phyloP scores from a whole-genome alignment of 768 basidiomycete genomes.

The Holtermannia corniformis region DNA sequence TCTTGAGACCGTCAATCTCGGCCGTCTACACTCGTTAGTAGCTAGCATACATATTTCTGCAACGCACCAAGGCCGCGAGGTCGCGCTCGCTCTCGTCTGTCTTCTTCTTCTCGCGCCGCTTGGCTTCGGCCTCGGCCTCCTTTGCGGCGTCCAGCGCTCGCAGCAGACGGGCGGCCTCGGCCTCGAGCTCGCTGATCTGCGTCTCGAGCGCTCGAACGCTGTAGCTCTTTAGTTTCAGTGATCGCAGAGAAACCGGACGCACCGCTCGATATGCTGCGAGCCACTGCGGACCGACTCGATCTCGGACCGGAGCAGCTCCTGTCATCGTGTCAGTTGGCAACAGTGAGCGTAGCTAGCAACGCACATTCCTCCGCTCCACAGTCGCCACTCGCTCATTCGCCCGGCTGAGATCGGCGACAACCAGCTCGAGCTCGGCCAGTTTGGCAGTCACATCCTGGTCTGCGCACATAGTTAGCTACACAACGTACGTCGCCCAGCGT shows the following conservation, averaged over 20 bases:
- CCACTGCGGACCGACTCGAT: slow-evolving; percentile 83
- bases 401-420: slow-evolving; percentile 83
- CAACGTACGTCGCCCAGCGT: neutral
- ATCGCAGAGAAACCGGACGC: neutral
- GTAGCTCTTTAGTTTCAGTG: neutral
- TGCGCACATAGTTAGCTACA: slow-evolving; percentile 34
- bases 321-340: slow-evolving; percentile 3
- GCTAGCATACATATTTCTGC: neutral
- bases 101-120: slow-evolving; percentile 48
- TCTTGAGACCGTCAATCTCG: slow-evolving; percentile 62
- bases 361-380: slow-evolving; percentile 84
- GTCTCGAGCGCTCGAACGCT: slow-evolving; percentile 65
- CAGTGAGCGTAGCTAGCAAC: slow-evolving; percentile 17
- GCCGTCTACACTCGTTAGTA: slow-evolving; percentile 42
- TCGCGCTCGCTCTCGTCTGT: slow-evolving; percentile 57
- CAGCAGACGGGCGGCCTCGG: slow-evolving; percentile 62
- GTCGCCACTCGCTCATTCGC: slow-evolving; percentile 89
- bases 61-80: slow-evolving; percentile 48
- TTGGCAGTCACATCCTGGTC: slow-evolving; percentile 88
- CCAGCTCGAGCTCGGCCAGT: slow-evolving; percentile 87
- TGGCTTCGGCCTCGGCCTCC: slow-evolving; percentile 56
- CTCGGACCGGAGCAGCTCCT: slow-evolving; percentile 93
- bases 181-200: slow-evolving; percentile 66
- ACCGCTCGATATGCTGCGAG: slow-evolving; percentile 34
- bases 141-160: slow-evolving; percentile 48